These are phyloP conservation scores for Nyctanthes arbortristis DNA, from an alignment of 257 asterid genomes.

Conservation along the genomic window DNA sequence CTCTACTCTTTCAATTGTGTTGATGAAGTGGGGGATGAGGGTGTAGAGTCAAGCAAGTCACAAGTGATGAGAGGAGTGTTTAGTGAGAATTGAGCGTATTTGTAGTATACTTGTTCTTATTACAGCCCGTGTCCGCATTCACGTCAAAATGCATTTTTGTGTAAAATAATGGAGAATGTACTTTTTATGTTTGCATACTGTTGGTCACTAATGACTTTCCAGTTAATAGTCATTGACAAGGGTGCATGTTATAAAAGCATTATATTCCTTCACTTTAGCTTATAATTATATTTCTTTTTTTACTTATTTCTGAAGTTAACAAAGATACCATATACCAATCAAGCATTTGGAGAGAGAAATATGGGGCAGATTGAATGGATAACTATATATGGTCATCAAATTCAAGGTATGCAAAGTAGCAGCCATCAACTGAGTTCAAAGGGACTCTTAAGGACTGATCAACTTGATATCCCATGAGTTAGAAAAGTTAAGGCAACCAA, in stretches of 20 bases:
- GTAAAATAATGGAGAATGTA: too few relatives aligned
- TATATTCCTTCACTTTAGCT: neutral
- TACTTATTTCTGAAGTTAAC: neutral
- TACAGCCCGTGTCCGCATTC: too few relatives aligned
- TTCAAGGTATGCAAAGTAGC: too few relatives aligned
- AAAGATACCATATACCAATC: too few relatives aligned
- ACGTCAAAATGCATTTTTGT: too few relatives aligned
- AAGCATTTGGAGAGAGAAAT: too few relatives aligned
- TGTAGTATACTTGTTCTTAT: neutral
- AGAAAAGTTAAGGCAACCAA: too few relatives aligned
- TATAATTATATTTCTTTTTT: neutral
- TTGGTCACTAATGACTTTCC: neutral
- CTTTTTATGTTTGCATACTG: neutral
- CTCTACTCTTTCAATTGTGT: slow-evolving; percentile 2
- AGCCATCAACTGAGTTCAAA: too few relatives aligned
- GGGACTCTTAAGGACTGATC: too few relatives aligned
- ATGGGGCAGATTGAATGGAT: too few relatives aligned
- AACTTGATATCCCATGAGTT: too few relatives aligned
- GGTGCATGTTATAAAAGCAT: neutral
- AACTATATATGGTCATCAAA: too few relatives aligned
- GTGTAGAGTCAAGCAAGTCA: neutral
- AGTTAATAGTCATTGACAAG: neutral
- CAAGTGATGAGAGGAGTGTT: neutral
- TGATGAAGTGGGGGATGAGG: neutral
- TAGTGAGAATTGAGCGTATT: neutral